Base-by-base conservation (phyloP, 495 filamentous ascomycete species). In the Penicillium lagena region DNA sequence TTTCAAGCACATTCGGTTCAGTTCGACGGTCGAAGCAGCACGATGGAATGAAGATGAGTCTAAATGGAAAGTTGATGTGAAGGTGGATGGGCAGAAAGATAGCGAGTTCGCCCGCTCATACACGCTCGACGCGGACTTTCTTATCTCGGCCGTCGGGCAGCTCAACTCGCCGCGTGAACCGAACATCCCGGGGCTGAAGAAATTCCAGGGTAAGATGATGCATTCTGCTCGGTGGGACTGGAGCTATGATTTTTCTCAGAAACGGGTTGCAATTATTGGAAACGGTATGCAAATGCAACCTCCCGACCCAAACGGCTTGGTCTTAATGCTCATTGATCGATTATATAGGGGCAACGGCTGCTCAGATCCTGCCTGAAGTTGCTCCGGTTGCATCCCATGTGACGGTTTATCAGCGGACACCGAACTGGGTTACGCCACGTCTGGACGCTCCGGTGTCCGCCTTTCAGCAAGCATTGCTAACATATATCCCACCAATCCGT, bases 311-410 rank as follows among this genome's bases (percentile, higher is more conserved):
- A 34, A 34, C 2, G 10, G 12, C 27, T 30, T 37, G 45, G 29
- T 32, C 38, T 1, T 27, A 39, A 37, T 36, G 17, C 38, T 46
- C 9, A 49, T 22, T 22, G 3, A 2, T 22, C 29, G 68, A 72
- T 50, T 58, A 77, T 10, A 73, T 67, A 69, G 81, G 84, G 15
- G 81, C 83, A 13, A 86, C 82, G 12, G 78, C 77, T 9, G 82
- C 78, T n/a, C 85, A 88, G 55, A 85, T 88, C 49, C 70, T 84
- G 15, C 82, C 85, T 11, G 76, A 75, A 36, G 65, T 87, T 27
- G 77, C 78, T 37, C 77, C 76, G 39, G 47, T 74, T 7, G 72
- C 75, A 36, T 58, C 72, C n/a, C 59, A 71, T 9, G 60, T 86
- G 6, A 80, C 76, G 1, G 75, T 85, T 37, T 88, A 82, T 56